These are phyloP conservation scores for Pecoramyces ruminantium DNA, from an alignment of 192 early-diverging fungal genomes.

Conservation along the genomic window DNA sequence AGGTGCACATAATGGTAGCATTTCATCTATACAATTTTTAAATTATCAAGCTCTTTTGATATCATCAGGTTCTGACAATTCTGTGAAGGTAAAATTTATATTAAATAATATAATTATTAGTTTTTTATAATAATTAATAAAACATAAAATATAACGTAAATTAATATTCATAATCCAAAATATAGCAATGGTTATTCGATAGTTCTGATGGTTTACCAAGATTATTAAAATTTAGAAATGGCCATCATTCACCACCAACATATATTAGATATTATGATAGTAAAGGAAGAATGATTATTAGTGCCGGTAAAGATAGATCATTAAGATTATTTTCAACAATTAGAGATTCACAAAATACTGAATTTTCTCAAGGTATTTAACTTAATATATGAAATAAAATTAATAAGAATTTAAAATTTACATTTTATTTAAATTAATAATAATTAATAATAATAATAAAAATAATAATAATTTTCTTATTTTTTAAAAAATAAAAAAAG, in stretches of 20 bases:
- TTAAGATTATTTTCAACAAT: slow-evolving; percentile 66
- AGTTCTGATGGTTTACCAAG: slow-evolving; percentile 57
- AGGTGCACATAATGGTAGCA: slow-evolving; percentile 63
- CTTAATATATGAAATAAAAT: too few relatives aligned
- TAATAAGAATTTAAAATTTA: too few relatives aligned
- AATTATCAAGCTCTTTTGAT: slow-evolving; percentile 70
- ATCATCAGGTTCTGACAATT: slow-evolving; percentile 76
- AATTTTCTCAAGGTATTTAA: slow-evolving; percentile 65
- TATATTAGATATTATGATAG: slow-evolving; percentile 58
- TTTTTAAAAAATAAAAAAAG: slow-evolving; percentile 6
- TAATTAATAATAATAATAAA: too few relatives aligned
- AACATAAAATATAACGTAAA: too few relatives aligned
- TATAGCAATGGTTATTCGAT: slow-evolving; percentile 89
- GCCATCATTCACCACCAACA: slow-evolving; percentile 74
- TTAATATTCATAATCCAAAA: neutral
- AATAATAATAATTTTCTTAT: neutral
- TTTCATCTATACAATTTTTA: slow-evolving; percentile 66
- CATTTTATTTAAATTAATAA: too few relatives aligned
- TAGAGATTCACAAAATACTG: slow-evolving; percentile 66
- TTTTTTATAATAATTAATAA: too few relatives aligned
- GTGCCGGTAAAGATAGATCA: slow-evolving; percentile 65
- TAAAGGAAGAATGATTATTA: slow-evolving; percentile 56
- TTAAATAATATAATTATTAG: too few relatives aligned
- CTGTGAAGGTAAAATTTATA: slow-evolving; percentile 55
- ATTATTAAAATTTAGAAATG: slow-evolving; percentile 64